These are phyloP conservation scores for Plasmodium cynomolgi DNA, from an alignment of 169 alveolate species.

Conservation along the genomic window DNA sequence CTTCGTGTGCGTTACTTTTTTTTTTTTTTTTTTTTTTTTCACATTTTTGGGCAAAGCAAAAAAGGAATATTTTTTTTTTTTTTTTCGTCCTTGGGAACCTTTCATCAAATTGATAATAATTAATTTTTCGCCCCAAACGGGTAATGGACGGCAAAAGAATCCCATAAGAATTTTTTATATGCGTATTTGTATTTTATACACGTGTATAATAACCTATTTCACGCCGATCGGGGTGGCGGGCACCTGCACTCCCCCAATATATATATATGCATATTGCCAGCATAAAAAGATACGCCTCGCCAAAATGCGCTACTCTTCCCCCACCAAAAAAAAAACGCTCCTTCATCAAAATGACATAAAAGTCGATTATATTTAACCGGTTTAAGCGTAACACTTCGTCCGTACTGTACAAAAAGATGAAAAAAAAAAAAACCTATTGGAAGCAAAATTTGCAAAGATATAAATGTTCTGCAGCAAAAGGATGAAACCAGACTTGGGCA, in stretches of 20 bases:
- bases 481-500: conserved; percentile 7
- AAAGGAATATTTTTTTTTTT: not conserved
- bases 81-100: not conserved
- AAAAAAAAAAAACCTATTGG: not conserved
- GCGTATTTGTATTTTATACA: not conserved
- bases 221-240: not conserved
- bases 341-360: not conserved
- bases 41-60: not conserved
- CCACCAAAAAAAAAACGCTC: not conserved
- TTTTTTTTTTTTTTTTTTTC: conserved; percentile 24
- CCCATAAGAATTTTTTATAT: not conserved
- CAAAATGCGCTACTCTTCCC: not conserved
- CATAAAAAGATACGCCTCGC: not conserved
- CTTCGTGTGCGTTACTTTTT: conserved; percentile 17
- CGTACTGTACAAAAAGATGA: not conserved
- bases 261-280: not conserved
- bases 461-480: not conserved
- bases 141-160: not conserved
- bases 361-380: not conserved
- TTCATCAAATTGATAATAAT: not conserved
- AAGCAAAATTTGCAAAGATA: not conserved
- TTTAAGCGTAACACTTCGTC: not conserved
- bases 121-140: not conserved
- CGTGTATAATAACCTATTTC: not conserved
- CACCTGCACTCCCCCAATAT: not conserved